These are phyloP conservation scores for Umbellularia californica DNA, from an alignment of 164 flowering plant species.

Conservation along the genomic window DNA sequence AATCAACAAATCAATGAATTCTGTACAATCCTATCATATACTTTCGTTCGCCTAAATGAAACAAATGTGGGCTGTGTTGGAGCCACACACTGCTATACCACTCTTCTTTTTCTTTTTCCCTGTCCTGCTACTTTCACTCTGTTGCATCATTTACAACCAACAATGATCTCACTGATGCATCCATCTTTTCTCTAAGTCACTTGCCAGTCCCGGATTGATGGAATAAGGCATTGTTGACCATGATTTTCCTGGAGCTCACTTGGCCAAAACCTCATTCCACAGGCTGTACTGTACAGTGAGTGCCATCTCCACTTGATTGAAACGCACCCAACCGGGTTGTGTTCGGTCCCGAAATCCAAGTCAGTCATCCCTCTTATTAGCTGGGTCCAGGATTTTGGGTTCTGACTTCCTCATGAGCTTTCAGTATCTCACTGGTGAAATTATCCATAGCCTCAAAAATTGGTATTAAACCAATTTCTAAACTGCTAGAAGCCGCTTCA, in stretches of 20 bases:
- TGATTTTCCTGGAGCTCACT: not conserved
- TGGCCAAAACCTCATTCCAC: not conserved
- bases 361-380: not conserved
- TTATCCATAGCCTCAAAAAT: conserved; percentile 76
- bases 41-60: not conserved
- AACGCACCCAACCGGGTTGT: not conserved
- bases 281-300: no score
- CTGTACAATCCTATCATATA: not conserved
- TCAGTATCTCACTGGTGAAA: conserved; percentile 54
- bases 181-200: no score
- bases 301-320: not conserved
- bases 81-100: no score
- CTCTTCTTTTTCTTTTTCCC: no score
- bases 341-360: not conserved
- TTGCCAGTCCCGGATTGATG: not conserved
- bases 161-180: no score
- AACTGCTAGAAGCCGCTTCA: conserved; percentile 63
- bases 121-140: no score
- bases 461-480: conserved; percentile 75
- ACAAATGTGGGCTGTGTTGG: no score
- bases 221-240: not conserved
- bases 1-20: conserved; percentile 9
- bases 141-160: no score
- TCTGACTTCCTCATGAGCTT: conserved; percentile 77
- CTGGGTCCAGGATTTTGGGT: conserved; percentile 25